phyloP scores from a whole-genome alignment of 1,284 basidiomycete genomes.

The Prillingera fragicola region DNA sequence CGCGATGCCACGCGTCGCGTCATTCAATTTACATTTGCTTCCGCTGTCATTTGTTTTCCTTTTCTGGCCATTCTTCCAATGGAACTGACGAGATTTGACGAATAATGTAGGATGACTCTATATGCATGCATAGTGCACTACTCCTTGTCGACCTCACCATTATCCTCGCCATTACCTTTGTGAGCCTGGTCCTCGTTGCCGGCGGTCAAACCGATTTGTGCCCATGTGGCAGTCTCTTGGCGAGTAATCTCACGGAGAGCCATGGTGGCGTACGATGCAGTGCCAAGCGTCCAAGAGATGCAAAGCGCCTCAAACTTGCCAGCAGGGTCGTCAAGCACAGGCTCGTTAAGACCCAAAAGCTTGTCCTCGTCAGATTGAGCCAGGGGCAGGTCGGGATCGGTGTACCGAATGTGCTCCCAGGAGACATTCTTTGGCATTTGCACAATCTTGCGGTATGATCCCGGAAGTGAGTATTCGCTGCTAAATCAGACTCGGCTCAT shows the following conservation, averaged over 20 bases:
- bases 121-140: background rate
- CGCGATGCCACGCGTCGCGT: background rate
- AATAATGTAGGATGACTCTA: background rate
- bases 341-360: conserved; percentile 70
- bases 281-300: conserved; percentile 70
- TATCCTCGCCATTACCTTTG: conserved; percentile 19
- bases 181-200: conserved; percentile 69
- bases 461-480: conserved; percentile 85
- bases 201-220: conserved; percentile 71
- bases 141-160: conserved; percentile 3
- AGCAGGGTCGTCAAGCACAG: conserved; percentile 52
- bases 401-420: conserved; percentile 80
- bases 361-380: conserved; percentile 93
- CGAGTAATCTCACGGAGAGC: conserved; percentile 87
- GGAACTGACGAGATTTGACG: background rate
- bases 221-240: conserved; percentile 82
- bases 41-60: background rate
- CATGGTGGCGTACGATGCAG: conserved; percentile 92
- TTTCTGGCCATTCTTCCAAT: background rate
- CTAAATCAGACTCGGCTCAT: background rate
- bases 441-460: conserved; percentile 87
- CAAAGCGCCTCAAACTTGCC: conserved; percentile 82
- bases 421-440: conserved; percentile 74
- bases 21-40: background rate
- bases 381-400: conserved; percentile 83